These are phyloP conservation scores for Tagetes erecta DNA, from an alignment of 129 eudicot species.

Conservation along the genomic window DNA sequence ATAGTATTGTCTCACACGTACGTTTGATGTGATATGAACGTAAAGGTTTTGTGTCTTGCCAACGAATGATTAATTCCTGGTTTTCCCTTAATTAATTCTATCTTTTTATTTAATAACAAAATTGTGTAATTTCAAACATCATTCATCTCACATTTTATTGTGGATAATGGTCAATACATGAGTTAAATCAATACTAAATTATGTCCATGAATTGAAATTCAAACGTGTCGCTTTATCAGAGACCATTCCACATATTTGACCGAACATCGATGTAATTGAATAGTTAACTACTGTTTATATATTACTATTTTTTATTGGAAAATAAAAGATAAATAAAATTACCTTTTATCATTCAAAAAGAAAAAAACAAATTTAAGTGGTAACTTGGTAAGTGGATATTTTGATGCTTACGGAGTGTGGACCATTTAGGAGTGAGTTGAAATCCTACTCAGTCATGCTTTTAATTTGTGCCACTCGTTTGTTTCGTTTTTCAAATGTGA, in stretches of 20 bases:
- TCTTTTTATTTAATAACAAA: neutral
- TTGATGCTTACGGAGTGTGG: slow-evolving; percentile 28
- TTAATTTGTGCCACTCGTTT: slow-evolving; percentile 35
- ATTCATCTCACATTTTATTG: neutral
- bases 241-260: neutral
- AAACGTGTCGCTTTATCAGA: neutral
- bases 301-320: neutral
- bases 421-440: slow-evolving; percentile 35
- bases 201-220: neutral
- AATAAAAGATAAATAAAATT: neutral
- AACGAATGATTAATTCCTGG: neutral
- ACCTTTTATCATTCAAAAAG: neutral
- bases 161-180: neutral
- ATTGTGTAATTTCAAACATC: neutral
- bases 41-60: too few relatives aligned
- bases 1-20: too few relatives aligned
- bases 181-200: neutral
- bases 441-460: slow-evolving; percentile 38
- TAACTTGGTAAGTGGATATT: slow-evolving; percentile 8
- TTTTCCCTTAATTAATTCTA: neutral
- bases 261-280: neutral
- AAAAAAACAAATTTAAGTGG: neutral
- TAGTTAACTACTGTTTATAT: too few relatives aligned
- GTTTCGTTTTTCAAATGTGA: slow-evolving; percentile 18
- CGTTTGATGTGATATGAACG: too few relatives aligned